phyloP scores from a whole-genome alignment of 345 rosid species.

The Pseudoturritis turrita region DNA sequence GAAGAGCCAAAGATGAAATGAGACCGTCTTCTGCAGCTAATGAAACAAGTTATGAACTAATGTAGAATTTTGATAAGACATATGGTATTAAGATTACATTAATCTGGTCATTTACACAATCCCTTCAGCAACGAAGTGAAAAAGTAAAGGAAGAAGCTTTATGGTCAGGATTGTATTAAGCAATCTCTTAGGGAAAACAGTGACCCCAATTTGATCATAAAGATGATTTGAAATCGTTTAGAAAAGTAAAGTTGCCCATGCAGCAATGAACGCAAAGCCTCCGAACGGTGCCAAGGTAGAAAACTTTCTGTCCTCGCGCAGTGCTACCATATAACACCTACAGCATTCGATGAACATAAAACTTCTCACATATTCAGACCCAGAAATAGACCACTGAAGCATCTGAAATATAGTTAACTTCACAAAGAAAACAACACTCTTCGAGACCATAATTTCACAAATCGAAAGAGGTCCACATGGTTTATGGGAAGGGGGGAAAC shows the following conservation, averaged over 20 bases:
- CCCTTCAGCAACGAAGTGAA: not conserved
- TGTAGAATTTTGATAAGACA: not conserved
- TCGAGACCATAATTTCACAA: not conserved
- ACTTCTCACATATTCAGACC: not conserved
- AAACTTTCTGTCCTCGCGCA: constrained; percentile 76
- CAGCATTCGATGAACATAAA: not conserved
- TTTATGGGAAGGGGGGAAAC: not conserved
- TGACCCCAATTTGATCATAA: not conserved
- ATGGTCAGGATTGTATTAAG: too few relatives aligned
- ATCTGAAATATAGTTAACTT: not conserved
- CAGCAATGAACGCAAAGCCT: constrained; percentile 79
- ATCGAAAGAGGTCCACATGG: not conserved
- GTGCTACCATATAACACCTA: constrained; percentile 86
- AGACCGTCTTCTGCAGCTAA: not conserved
- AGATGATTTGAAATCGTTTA: constrained; percentile 26
- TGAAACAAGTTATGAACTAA: not conserved
- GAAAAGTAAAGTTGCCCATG: constrained; percentile 83
- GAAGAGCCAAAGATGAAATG: too few relatives aligned
- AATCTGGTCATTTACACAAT: not conserved
- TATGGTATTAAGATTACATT: not conserved
- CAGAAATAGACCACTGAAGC: not conserved
- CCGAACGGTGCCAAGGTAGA: constrained; percentile 83
- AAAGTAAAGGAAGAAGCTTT: not conserved
- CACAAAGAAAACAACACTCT: not conserved
- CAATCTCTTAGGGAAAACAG: not conserved